Base-by-base conservation (phyloP, 1,284 basidiomycete genomes). In the Cutaneotrichosporon arboriforme region DNA sequence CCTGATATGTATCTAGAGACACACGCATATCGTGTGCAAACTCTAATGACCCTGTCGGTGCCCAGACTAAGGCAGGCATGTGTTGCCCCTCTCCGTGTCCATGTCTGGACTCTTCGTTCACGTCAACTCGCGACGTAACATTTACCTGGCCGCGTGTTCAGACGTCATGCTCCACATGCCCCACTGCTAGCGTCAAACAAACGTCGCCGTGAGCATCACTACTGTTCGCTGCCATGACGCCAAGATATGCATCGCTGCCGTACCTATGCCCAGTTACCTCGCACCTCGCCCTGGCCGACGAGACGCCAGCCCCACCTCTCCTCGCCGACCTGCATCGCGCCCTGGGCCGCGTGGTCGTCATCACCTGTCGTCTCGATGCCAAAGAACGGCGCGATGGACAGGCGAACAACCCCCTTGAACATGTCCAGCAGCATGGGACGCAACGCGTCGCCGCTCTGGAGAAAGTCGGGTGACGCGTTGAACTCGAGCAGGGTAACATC, bases 391-490 rank as follows among this genome's bases (percentile, higher is more conserved):
- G 77, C 77, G 2, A 93, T 78, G 58, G 83, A 85, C n/a, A 83
- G 78, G 58, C 80, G 76, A 1, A 82, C 83, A 14, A 89, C 87
- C 0, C 82, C 80, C 42, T 78, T 77, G 75, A 96, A 96, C 49
- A 97, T 78, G 56, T 87, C 85, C 59, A 87, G 82, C 41, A 92
- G 83, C 81, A 85, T 85, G 4, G 82, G 81, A 40, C 67, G 58
- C 0, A 97, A 77, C 37, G 88, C 80, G n/a, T 83, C 80, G 1
- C 94, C 96, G 0, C 90, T 93, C 59, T 97, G 82, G 64, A 93
- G 88, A 61, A 97, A 97, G 51, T 97, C 94, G 2, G 94, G 94
- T 63, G 96, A 93, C 18, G 93, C 86, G 70, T 97, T 97, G 67
- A 96, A 80, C 71, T 97, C 94, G 23, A 97, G 79, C 4, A 97